Evolutionary conservation across 169 alveolate species (phyloP).

Genomic region (Plasmodium chabaudi): DNA sequence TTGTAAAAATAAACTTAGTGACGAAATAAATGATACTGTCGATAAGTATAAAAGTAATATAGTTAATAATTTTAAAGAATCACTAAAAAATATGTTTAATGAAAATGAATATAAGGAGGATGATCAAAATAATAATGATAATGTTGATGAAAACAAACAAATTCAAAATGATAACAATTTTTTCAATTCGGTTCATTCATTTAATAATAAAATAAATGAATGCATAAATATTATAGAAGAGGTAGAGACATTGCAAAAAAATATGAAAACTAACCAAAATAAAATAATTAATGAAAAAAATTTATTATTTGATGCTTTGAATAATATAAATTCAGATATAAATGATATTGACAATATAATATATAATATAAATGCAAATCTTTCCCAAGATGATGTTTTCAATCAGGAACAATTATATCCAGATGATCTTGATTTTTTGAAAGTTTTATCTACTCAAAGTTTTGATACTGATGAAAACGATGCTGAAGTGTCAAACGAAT

Average conservation of each 20-base stretch:
- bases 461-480: background rate
- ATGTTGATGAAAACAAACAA: background rate
- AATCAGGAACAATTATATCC: conserved; percentile 28
- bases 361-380: conserved; percentile 30
- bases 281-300: conserved; percentile 1
- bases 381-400: conserved; percentile 8
- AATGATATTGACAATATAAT: conserved; percentile 60
- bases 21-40: conserved; percentile 53
- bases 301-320: conserved; percentile 19
- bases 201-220: conserved; percentile 64
- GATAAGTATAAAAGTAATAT: conserved; percentile 53
- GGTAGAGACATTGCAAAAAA: background rate
- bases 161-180: background rate
- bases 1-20: conserved; percentile 24
- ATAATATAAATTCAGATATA: conserved; percentile 43
- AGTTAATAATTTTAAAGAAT: conserved; percentile 29
- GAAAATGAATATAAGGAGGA: background rate
- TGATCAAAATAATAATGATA: background rate
- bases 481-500: conserved; percentile 23
- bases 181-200: background rate
- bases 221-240: conserved; percentile 37
- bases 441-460: background rate
- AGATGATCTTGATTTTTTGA: conserved; percentile 26
- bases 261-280: conserved; percentile 7
- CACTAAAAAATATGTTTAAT: conserved; percentile 11